phyloP scores from a whole-genome alignment of 352 stramenopile genomes.

The Ochromonadaceae sp. region DNA sequence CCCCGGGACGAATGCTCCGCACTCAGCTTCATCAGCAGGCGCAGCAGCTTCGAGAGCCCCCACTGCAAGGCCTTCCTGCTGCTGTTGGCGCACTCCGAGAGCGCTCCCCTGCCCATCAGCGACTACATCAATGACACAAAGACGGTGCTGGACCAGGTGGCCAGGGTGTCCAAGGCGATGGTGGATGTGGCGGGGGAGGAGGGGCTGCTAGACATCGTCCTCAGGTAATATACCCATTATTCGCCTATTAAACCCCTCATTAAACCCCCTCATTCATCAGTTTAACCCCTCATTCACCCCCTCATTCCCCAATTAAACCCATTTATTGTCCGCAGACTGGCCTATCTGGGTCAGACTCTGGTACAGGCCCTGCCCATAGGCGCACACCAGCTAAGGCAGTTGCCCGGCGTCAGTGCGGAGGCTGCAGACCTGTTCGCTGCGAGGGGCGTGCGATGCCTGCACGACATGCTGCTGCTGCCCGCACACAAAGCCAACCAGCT shows the following conservation, averaged over 20 bases:
- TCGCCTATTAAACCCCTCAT: not conserved
- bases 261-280: too few relatives aligned
- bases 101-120: conserved; percentile 78
- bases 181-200: conserved; percentile 62
- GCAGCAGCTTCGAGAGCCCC: conserved; percentile 18
- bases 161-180: conserved; percentile 76
- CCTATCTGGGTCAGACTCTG: conserved; percentile 33
- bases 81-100: conserved; percentile 73
- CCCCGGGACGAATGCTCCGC: conserved; percentile 30
- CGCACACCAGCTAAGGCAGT: conserved; percentile 28
- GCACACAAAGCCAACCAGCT: conserved; percentile 4
- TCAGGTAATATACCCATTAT: too few relatives aligned
- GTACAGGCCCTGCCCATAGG: conserved; percentile 33
- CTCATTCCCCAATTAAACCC: not conserved
- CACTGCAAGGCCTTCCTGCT: conserved; percentile 52
- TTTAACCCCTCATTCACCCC: too few relatives aligned
- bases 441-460: conserved; percentile 10
- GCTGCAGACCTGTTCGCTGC: conserved; percentile 15
- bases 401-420: conserved; percentile 22
- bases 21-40: conserved; percentile 23
- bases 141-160: conserved; percentile 82
- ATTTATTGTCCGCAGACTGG: conserved; percentile 21
- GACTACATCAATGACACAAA: conserved; percentile 95
- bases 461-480: not conserved
- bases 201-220: conserved; percentile 29